Evolutionary conservation across 2,329 filamentous ascomycete species (phyloP).

Genomic region (Colletotrichum navitas): DNA sequence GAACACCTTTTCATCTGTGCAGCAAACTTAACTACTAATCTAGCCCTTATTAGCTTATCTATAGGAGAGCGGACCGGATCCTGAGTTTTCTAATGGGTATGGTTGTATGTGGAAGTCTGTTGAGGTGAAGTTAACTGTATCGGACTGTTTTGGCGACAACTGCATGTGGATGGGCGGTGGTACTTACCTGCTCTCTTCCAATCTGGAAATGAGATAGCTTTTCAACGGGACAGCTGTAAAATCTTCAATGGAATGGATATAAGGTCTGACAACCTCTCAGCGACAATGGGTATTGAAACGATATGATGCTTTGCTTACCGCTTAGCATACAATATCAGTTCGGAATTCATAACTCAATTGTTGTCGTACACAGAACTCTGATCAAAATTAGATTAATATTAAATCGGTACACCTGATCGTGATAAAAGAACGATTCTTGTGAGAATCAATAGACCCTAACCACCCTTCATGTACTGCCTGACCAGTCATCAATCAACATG

Average conservation of each 20-base stretch:
- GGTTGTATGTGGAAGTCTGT: not conserved
- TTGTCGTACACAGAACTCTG: not conserved
- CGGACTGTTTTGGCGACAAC: not conserved
- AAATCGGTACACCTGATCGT: not conserved
- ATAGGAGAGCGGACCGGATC: not conserved
- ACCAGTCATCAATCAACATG: not conserved
- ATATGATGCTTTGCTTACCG: no score
- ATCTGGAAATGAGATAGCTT: not conserved
- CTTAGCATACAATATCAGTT: no score
- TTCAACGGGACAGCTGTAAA: not conserved
- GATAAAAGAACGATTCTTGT: not conserved
- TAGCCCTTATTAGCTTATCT: not conserved
- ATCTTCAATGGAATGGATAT: not conserved
- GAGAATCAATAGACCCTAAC: not conserved
- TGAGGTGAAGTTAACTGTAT: not conserved
- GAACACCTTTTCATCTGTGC: no score
- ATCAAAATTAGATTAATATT: not conserved
- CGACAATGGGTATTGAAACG: not conserved
- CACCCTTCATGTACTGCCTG: not conserved
- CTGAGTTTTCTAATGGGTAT: not conserved
- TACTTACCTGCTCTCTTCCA: not conserved
- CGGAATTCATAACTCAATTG: not conserved
- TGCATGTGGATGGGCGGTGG: not conserved
- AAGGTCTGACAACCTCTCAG: not conserved
- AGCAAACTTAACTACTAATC: no score